Conservation (phyloP, 2,329 filamentous ascomycete genomes). For the Calonectria leucothoes region DNA sequence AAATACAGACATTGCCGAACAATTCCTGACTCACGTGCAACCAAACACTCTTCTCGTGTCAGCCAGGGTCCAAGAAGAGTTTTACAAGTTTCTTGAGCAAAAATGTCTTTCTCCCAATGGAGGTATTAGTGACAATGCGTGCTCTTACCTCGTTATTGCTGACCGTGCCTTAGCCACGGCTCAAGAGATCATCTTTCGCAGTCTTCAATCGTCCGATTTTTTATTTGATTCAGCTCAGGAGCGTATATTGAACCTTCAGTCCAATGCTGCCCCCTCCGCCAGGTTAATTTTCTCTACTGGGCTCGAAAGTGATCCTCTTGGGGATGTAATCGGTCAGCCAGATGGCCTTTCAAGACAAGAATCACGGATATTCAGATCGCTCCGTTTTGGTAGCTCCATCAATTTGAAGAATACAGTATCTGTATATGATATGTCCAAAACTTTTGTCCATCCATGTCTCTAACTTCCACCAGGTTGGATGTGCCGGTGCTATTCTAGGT, state of each 20-base stretch:
- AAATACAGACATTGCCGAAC: slow-evolving; percentile 76
- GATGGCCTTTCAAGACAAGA: slow-evolving; percentile 54
- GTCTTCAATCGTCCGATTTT: slow-evolving; percentile 79
- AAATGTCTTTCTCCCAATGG: slow-evolving; percentile 20
- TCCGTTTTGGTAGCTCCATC: slow-evolving; percentile 77
- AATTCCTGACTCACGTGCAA: slow-evolving; percentile 64
- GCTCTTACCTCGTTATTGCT: not conserved
- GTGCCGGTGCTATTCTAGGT: slow-evolving; percentile 86
- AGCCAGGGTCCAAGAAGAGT: slow-evolving; percentile 55
- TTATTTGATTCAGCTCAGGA: slow-evolving; percentile 72
- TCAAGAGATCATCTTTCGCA: slow-evolving; percentile 63
- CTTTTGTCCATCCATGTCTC: not conserved
- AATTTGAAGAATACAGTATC: slow-evolving; percentile 80
- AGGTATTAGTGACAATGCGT: not conserved
- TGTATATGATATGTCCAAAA: slow-evolving; percentile 50
- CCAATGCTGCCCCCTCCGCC: slow-evolving; percentile 21
- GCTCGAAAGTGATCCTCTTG: slow-evolving; percentile 9
- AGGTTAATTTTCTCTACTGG: slow-evolving; percentile 36
- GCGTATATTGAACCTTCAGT: slow-evolving; percentile 66
- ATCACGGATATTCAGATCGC: slow-evolving; percentile 68
- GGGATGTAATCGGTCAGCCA: slow-evolving; percentile 49
- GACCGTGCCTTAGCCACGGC: not conserved
- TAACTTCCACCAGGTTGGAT: slow-evolving; percentile 72
- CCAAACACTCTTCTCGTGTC: slow-evolving; percentile 68
- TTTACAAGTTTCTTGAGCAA: slow-evolving; percentile 48